Evolutionary conservation across 2,329 filamentous ascomycete species (phyloP), one percentile per base, ranked within the genome.

Genomic region (Xylogone sp.): DNA sequence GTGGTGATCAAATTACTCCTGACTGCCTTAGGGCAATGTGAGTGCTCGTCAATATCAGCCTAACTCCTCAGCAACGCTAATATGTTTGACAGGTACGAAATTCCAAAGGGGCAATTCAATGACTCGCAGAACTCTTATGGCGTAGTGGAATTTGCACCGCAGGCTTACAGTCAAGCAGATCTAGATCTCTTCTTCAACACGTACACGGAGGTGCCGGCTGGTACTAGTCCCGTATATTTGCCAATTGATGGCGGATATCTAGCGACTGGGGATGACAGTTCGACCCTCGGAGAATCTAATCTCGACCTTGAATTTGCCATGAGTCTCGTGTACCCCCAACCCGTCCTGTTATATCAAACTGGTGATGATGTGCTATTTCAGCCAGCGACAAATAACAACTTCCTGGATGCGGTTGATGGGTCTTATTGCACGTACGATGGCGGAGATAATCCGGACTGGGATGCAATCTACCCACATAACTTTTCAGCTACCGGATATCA

Each of bases 61-160:
- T 10, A 27, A 27, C 6, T 27, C n/a, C n/a, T 27, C 6, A 10
- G 5, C 24, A 27, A 27, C 5, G 24, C 34, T 39, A 9, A 39
- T 16, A 18, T 4, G n/a, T 39, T 18, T 18, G 4, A 39, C n/a
- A 39, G 34, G 34, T 48, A 48, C 9, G 54, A 55, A 12, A 63
- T 62, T 43, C 61, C 61, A 6, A 63, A 64, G 45, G 13, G 71
- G 70, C 13, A 65, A 61, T 2, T 65, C 65, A 7, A 62, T 67
- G 18, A 54, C 53, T 10, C 49, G 34, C n/a, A 72, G 73, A 82
- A 82, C 59, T 74, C 71, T 49, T 70, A 78, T n/a, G 78, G 76
- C 19, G 74, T 82, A 20, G 77, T 80, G 22, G 78, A 82, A 59
- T 79, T 78, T 57, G 77, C 71, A 18, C 73, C 75, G 18, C 75